A percentile compares a stretch with the other conserved stretches of the same genome.
Conservation (phyloP, 306 rosid genomes). For the Sphenostylis stenocarpa region DNA sequence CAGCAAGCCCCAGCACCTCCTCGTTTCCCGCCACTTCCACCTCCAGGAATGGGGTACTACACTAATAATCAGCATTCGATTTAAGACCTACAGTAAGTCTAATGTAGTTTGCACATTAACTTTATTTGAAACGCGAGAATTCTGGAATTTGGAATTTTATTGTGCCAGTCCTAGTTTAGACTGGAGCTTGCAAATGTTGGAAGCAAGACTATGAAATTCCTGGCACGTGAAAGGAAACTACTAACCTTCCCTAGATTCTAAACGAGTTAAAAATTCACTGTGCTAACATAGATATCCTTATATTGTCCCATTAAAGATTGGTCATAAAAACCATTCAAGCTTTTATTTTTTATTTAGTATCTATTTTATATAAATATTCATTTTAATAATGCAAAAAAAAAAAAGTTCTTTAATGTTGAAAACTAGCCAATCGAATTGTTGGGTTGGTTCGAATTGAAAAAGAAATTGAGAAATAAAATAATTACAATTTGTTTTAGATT, state of each 20-base stretch:
- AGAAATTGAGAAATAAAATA: not conserved
- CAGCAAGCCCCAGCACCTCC: slow-evolving; percentile 67
- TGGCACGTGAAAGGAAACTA: not conserved
- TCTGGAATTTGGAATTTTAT: slow-evolving; percentile 35
- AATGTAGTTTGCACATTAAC: slow-evolving; percentile 22
- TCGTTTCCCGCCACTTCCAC: slow-evolving; percentile 79
- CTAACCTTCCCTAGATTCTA: not conserved
- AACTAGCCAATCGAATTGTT: no score
- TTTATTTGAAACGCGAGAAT: slow-evolving; percentile 11
- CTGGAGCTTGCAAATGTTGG: not conserved
- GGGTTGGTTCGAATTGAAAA: not conserved
- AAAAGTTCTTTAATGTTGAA: no score
- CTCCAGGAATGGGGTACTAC: slow-evolving; percentile 78
- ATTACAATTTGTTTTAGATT: not conserved
- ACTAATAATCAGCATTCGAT: slow-evolving; percentile 59
- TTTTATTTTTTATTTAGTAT: no score
- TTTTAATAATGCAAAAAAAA: no score
- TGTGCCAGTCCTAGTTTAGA: slow-evolving; percentile 15
- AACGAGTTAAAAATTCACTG: not conserved
- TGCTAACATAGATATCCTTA: not conserved
- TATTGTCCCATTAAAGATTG: not conserved
- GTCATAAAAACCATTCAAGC: not conserved
- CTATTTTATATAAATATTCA: no score
- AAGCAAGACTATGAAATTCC: slow-evolving; percentile 2
- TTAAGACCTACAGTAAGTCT: slow-evolving; percentile 43